phyloP scores from a whole-genome alignment of 2,329 filamentous ascomycete genomes.

The Penicillium brevicompactum region DNA sequence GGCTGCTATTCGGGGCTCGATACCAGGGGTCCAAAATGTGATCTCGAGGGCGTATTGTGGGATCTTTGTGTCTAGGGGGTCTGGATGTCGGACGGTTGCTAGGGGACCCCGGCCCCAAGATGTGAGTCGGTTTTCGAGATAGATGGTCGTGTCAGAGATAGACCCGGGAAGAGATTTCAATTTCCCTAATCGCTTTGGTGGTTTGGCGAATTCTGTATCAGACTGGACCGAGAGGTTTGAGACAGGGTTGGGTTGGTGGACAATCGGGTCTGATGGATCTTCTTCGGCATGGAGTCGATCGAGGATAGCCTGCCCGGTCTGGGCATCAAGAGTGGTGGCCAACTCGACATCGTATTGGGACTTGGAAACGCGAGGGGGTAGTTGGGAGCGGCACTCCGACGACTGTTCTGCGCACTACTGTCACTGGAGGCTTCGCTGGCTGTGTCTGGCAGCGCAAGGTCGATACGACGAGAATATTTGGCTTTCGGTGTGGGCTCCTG shows the following conservation, averaged over 20 bases:
- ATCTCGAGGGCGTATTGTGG: conserved; percentile 82
- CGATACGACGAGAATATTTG: conserved; percentile 40
- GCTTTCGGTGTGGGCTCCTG: conserved; percentile 36
- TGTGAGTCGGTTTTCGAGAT: conserved; percentile 66
- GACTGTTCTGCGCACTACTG: conserved; percentile 15
- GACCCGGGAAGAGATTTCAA: conserved; percentile 69
- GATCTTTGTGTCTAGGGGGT: conserved; percentile 67
- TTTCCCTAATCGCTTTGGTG: conserved; percentile 58
- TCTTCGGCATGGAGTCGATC: conserved; percentile 23
- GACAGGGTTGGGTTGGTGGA: conserved; percentile 19
- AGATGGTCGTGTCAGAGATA: conserved; percentile 63
- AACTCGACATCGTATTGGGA: conserved; percentile 38
- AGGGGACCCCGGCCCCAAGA: conserved; percentile 74
- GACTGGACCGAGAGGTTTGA: conserved; percentile 2
- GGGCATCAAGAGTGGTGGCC: conserved; percentile 46
- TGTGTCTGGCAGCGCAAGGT: conserved; percentile 42
- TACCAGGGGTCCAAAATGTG: conserved; percentile 70
- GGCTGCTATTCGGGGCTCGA: conserved; percentile 60
- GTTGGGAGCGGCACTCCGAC: not conserved
- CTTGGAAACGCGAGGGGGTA: conserved; percentile 7
- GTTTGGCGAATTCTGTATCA: conserved; percentile 33
- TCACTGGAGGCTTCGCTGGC: conserved; percentile 38
- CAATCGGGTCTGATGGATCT: conserved; percentile 22
- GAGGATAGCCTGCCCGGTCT: conserved; percentile 39
- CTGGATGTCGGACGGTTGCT: conserved; percentile 69